Conservation (phyloP, 495 filamentous ascomycete genomes). For the Eremomyces bilateralis region DNA sequence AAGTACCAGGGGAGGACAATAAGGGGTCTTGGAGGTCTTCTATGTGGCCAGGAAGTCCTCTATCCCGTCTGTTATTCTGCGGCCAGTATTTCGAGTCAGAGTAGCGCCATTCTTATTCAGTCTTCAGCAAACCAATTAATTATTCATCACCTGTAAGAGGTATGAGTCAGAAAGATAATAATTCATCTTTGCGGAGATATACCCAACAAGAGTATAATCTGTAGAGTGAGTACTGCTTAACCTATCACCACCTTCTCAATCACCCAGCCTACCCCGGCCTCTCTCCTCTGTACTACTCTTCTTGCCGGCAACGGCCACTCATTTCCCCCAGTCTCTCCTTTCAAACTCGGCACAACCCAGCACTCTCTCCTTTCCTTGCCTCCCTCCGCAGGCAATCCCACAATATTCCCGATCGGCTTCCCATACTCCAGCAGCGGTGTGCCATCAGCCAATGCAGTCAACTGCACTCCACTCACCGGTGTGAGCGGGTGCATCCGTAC, state of each 20-base stretch:
- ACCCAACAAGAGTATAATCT: too few species aligned
- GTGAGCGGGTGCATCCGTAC: slow-evolving; percentile 80
- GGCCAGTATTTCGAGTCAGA: too few species aligned
- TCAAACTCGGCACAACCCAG: slow-evolving; percentile 56
- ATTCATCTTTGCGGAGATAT: too few species aligned
- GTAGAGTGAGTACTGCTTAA: too few species aligned
- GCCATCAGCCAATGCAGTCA: slow-evolving; percentile 62
- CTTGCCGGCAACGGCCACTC: slow-evolving; percentile 71
- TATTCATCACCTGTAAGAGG: too few species aligned
- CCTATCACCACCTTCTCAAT: slow-evolving; percentile 40
- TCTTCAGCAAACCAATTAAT: too few species aligned
- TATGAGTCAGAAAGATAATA: too few species aligned
- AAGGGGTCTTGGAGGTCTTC: too few species aligned
- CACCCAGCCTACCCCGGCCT: slow-evolving; percentile 52
- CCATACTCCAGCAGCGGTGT: slow-evolving; percentile 70
- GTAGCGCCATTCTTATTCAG: too few species aligned
- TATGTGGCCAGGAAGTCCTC: too few species aligned
- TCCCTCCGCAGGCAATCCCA: slow-evolving; percentile 27
- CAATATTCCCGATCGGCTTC: slow-evolving; percentile 73
- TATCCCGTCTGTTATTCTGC: too few species aligned
- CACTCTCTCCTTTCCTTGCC: slow-evolving; percentile 40
- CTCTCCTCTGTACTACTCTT: slow-evolving; percentile 63
- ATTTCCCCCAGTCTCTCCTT: slow-evolving; percentile 39
- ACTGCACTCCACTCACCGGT: slow-evolving; percentile 45
- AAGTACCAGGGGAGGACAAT: too few species aligned